Base-by-base conservation (phyloP, 2,329 filamentous ascomycete genomes). In the Dothistroma septosporum region DNA sequence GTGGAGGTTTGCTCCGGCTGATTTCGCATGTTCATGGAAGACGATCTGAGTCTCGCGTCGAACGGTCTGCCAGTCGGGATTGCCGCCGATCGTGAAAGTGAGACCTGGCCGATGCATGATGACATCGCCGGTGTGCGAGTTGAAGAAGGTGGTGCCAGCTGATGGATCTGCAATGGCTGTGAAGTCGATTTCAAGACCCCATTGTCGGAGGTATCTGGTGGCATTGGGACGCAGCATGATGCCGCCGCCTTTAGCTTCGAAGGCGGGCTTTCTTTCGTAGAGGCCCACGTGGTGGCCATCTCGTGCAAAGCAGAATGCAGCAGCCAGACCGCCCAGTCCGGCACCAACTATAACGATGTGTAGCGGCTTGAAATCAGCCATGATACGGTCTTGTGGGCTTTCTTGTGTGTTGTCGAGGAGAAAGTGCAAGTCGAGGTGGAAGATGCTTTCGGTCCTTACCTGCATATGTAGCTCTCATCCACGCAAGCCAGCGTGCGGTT, bases 211-310 rank as follows among this genome's bases (percentile, higher is more conserved):
- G 49, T 54, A 55, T 12, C 55, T 37, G 14, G 55, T 48, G 12
- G 59, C 59, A 21, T 58, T 54, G 28, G 55, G 59, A 12, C 59
- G 41, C 28, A 61, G 58, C 50, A 61, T 55, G 41, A 61, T 58
- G 6, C 48, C 59, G 12, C 59, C 55, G 16, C 59, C 55, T 31
- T 32, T 46, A 1, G 59, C 49, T 22, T 53, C 52, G 46, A 61
- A 56, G 14, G 3, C 24, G 2, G 50, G 24, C 11, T 53, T 22
- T 37, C 56, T 21, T 31, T 61, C 60, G 46, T 55, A 61, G 21
- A 59, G 53, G 12, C 55, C 28, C 6, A 59, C 60, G 11, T 52
- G 21, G n/a, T 61, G 60, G 47, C 56, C 56, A 47, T 58, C 44
- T 19, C 56, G 52, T 10, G 60, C 60, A 21, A 61, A 53, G 24